Evolutionary conservation across 1,284 basidiomycete species (phyloP), one percentile per base, ranked within the genome.

Genomic region (Sphaerobolus stellatus): DNA sequence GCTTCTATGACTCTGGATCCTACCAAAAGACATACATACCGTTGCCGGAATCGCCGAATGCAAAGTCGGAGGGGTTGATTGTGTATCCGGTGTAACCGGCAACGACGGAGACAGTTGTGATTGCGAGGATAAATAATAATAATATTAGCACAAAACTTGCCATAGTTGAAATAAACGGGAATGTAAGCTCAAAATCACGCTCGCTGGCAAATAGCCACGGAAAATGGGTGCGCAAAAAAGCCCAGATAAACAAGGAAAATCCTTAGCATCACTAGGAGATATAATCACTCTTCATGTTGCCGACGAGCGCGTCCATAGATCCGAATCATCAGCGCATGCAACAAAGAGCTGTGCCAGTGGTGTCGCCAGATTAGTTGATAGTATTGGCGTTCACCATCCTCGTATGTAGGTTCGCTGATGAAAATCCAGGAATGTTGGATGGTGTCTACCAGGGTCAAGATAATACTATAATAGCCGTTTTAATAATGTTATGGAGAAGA

Each of bases 321-420:
- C n/a, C n/a, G n/a, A n/a, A n/a, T n/a, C n/a, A n/a, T n/a, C n/a
- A n/a, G n/a, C n/a, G n/a, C n/a, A n/a, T n/a, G n/a, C 73, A 64
- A 13, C 69, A 64, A 52, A 74, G 68, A 2, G 71, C 72, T 22
- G 72, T 74, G 40, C 72, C 72, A 18, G 72, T 74, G 60, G 68
- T 67, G 65, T 73, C 72, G 5, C 62, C 59, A 7, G 59, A 53
- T 33, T 66, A 66, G n/a, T 61, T 20, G 11, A 53, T 47, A 18
- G 57, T 61, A 46, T 65, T 46, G 18, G 65, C 67, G 45, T 66
- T 67, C 24, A 72, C 54, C 44, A 58, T 50, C n/a, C n/a, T n/a
- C n/a, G n/a, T n/a, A n/a, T 55, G 62, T 66, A 16, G 63, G 61
- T 3, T 61, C 54, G 6, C 68, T 68, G 9, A 57, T 18, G 28